Evolutionary conservation across 768 basidiomycete genomes (phyloP).

Genomic region (Amanita polypyramis): DNA sequence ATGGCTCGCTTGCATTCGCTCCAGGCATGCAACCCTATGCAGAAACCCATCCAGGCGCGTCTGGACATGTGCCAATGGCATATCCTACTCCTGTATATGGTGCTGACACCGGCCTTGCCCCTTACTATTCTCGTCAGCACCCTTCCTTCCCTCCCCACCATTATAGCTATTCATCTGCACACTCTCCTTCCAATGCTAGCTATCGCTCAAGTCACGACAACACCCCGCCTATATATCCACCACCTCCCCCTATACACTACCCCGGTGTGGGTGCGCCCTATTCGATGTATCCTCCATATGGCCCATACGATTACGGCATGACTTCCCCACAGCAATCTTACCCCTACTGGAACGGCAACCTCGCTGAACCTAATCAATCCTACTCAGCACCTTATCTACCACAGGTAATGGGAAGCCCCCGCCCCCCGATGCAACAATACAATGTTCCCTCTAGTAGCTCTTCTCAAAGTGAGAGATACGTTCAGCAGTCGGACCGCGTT

Average conservation of each 20-base stretch:
- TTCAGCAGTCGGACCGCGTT: constrained; percentile 1
- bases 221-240: constrained; percentile 7
- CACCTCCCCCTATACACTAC: constrained; percentile 9
- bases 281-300: constrained; percentile 8
- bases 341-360: constrained; percentile 1
- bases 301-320: constrained; percentile 14
- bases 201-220: constrained; percentile 10
- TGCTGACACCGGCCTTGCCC: constrained; percentile 9
- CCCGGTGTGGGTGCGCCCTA: constrained; percentile 9
- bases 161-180: constrained; percentile 7
- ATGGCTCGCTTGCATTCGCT: not conserved
- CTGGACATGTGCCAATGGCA: constrained; percentile 6
- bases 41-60: not conserved
- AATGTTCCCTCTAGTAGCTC: not conserved
- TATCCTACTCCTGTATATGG: constrained; percentile 9
- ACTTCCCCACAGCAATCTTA: constrained; percentile 5
- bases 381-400: not conserved
- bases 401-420: constrained; percentile 3
- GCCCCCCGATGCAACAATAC: constrained; percentile 9
- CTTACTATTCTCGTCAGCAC: constrained; percentile 12
- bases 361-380: not conserved
- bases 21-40: constrained; percentile 1
- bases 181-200: constrained; percentile 8
- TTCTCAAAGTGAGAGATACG: not conserved
- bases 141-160: constrained; percentile 4